Conservation (phyloP, 345 rosid species). For the Combretum micranthum region DNA sequence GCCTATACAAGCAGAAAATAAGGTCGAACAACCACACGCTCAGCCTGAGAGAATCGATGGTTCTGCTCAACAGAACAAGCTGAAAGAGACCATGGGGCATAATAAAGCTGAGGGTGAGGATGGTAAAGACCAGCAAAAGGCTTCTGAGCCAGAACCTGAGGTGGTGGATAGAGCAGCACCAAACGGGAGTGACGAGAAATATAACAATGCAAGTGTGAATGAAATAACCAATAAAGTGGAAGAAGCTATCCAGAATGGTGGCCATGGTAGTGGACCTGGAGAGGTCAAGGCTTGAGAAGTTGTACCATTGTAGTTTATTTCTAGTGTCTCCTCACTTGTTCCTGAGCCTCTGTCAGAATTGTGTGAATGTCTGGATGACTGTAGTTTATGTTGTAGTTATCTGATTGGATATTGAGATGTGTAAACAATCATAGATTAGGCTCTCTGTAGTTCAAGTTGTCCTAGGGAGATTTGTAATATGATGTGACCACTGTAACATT, state of each 20-base stretch:
- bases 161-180: constrained; percentile 19
- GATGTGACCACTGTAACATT: constrained; percentile 10
- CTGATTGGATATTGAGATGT: constrained; percentile 24
- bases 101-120: constrained; percentile 14
- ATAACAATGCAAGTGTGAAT: constrained; percentile 7
- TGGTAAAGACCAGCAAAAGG: constrained; percentile 8
- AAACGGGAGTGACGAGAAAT: constrained; percentile 14
- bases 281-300: constrained; percentile 23
- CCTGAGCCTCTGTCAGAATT: constrained; percentile 14
- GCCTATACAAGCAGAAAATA: constrained; percentile 12
- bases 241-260: constrained; percentile 31
- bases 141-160: constrained; percentile 17
- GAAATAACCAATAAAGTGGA: constrained; percentile 21
- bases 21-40: constrained; percentile 17
- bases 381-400: constrained; percentile 20
- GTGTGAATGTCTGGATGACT: constrained; percentile 9
- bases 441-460: constrained; percentile 11
- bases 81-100: constrained; percentile 8
- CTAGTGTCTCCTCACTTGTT: constrained; percentile 3
- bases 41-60: constrained; percentile 17
- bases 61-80: constrained; percentile 15
- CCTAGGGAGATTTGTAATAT: constrained; percentile 11
- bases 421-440: constrained; percentile 18
- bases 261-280: constrained; percentile 14
- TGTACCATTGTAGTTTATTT: background rate